phyloP scores from a whole-genome alignment of 345 rosid genomes.

The Aethionema arabicum region DNA sequence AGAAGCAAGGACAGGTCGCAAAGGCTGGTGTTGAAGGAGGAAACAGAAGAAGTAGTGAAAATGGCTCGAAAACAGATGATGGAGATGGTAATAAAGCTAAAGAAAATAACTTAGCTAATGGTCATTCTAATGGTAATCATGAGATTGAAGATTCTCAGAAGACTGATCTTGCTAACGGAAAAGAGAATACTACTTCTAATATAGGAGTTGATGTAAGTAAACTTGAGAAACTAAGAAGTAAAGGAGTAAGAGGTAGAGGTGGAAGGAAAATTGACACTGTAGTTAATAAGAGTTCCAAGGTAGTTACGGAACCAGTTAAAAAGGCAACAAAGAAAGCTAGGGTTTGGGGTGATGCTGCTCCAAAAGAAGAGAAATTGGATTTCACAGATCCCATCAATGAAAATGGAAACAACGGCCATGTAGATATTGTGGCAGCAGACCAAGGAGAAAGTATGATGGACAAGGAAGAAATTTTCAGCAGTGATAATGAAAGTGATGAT shows the following conservation, averaged over 20 bases:
- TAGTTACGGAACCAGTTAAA: conserved; percentile 61
- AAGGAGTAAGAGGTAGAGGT: conserved; percentile 59
- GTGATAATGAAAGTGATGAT: conserved; percentile 83
- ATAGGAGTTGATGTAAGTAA: conserved; percentile 80
- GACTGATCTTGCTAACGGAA: conserved; percentile 58
- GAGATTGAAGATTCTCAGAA: conserved; percentile 44
- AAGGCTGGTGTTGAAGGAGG: conserved; percentile 66
- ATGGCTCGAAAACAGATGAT: conserved; percentile 45
- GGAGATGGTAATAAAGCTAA: conserved; percentile 57
- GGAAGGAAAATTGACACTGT: conserved; percentile 74
- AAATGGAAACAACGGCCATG: conserved; percentile 49
- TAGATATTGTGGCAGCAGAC: conserved; percentile 68
- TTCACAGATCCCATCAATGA: conserved; percentile 68
- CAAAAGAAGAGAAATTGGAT: conserved; percentile 66
- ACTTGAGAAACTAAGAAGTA: conserved; percentile 81
- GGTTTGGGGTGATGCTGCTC: conserved; percentile 91
- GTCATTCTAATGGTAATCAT: conserved; percentile 54
- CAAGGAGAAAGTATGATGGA: conserved; percentile 99
- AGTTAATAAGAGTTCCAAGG: conserved; percentile 66
- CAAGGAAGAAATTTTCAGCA: conserved; percentile 77
- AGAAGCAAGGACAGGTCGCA: conserved; percentile 59
- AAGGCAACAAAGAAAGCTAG: conserved; percentile 79
- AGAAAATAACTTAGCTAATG: conserved; percentile 57
- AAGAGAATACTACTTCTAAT: conserved; percentile 73
- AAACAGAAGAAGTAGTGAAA: conserved; percentile 44